A percentile compares a stretch with the other conserved stretches of the same genome.
Conservation (phyloP, 495 filamentous ascomycete species). For the Penicillium ochrochloron region DNA sequence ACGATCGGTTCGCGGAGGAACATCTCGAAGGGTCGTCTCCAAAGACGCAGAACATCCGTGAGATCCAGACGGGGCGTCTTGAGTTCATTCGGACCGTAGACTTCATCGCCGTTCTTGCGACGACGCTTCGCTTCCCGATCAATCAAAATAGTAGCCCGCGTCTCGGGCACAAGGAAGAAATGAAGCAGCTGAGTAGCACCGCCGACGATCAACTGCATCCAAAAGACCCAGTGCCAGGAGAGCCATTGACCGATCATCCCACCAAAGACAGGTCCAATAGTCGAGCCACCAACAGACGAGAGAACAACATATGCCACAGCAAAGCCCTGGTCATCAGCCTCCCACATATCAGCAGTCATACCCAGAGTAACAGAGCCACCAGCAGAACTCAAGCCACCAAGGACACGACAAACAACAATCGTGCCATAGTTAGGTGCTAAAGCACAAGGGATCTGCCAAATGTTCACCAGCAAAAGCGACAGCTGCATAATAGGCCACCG, state of each 20-base stretch:
- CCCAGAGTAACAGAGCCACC: constrained; percentile 82
- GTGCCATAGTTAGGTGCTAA: constrained; percentile 71
- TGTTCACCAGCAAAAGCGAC: constrained; percentile 71
- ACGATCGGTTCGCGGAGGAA: too few relatives aligned
- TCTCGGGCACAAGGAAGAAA: too few relatives aligned
- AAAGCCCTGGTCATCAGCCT: constrained; percentile 66
- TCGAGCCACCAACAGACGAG: constrained; percentile 74
- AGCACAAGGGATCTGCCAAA: constrained; percentile 74
- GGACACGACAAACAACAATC: constrained; percentile 65
- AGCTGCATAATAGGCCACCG: constrained; percentile 20
- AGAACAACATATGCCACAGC: constrained; percentile 77
- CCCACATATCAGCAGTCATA: constrained; percentile 82
- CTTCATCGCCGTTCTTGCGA: too few relatives aligned
- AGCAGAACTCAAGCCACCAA: constrained; percentile 74
- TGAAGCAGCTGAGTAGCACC: constrained; percentile 55
- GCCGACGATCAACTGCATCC: constrained; percentile 80
- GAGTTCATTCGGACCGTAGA: too few relatives aligned
- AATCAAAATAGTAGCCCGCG: too few relatives aligned
- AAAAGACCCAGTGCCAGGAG: constrained; percentile 78
- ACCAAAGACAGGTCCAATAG: constrained; percentile 78
- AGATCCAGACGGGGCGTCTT: too few relatives aligned
- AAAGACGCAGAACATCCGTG: too few relatives aligned
- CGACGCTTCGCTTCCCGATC: too few relatives aligned
- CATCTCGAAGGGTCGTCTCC: too few relatives aligned
- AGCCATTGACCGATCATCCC: constrained; percentile 72